Evolutionary conservation across 176 grass and related monocot species (phyloP).

Genomic region (Lolium rigidum): DNA sequence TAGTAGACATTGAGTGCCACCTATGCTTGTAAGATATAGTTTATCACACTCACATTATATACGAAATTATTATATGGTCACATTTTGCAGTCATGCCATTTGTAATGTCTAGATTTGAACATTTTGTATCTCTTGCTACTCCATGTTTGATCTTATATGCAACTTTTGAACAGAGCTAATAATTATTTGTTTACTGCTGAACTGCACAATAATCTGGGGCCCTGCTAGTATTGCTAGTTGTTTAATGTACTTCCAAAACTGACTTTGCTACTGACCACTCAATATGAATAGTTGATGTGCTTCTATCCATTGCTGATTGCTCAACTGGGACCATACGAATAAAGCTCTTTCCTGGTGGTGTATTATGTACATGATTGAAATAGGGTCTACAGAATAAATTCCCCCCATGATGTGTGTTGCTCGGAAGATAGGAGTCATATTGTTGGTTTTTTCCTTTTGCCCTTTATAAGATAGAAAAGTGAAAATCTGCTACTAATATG

Average conservation of each 20-base stretch:
- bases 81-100: conserved; percentile 33
- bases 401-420: not conserved
- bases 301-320: conserved; percentile 45
- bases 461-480: conserved; percentile 37
- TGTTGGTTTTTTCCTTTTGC: conserved; percentile 6
- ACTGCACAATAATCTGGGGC: conserved; percentile 38
- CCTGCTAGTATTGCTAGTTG: conserved; percentile 48
- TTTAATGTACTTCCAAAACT: conserved; percentile 48
- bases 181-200: conserved; percentile 39
- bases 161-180: conserved; percentile 32
- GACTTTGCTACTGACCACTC: conserved; percentile 40
- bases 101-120: conserved; percentile 22
- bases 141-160: conserved; percentile 24
- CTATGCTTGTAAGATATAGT: not conserved
- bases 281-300: conserved; percentile 53
- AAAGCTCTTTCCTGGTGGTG: conserved; percentile 47
- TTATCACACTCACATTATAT: not conserved
- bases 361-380: conserved; percentile 50
- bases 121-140: not conserved
- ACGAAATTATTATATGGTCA: not conserved
- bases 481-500: conserved; percentile 35
- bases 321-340: conserved; percentile 45
- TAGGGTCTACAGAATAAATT: conserved; percentile 44
- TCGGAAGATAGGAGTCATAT: conserved; percentile 29
- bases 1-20: conserved; percentile 4